Evolutionary conservation across 441 rosid species (phyloP).

Genomic region (Flueggea neowawraea): DNA sequence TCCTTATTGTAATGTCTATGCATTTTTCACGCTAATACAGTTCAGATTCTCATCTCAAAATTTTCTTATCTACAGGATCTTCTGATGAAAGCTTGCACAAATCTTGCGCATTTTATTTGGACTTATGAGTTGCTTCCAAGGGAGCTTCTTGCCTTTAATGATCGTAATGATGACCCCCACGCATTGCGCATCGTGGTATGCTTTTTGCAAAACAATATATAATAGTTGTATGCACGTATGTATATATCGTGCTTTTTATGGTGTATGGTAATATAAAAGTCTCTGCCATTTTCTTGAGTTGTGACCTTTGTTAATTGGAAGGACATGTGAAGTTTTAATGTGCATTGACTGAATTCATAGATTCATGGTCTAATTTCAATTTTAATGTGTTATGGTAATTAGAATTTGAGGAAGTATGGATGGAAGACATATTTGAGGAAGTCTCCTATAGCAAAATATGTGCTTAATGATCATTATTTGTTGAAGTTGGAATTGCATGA

Average conservation of each 20-base stretch:
- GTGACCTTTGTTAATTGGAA: too few relatives aligned
- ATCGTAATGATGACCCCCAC: conserved; percentile 97
- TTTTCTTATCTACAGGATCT: conserved; percentile 40
- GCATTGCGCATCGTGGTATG: too few relatives aligned
- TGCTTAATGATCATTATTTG: not conserved
- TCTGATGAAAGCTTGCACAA: conserved; percentile 63
- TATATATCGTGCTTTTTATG: conserved; percentile 1
- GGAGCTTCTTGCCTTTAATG: conserved; percentile 90
- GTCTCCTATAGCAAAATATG: too few relatives aligned
- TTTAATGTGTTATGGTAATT: too few relatives aligned
- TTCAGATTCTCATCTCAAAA: conserved; percentile 1
- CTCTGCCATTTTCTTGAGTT: too few relatives aligned
- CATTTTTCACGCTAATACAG: too few relatives aligned
- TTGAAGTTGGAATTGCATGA: not conserved
- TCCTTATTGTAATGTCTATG: not conserved
- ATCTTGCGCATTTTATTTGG: too few relatives aligned
- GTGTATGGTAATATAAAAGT: too few relatives aligned
- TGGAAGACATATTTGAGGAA: not conserved
- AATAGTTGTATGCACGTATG: conserved; percentile 63
- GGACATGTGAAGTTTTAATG: conserved; percentile 53
- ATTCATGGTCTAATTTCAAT: too few relatives aligned
- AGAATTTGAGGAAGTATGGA: too few relatives aligned
- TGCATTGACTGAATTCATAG: too few relatives aligned
- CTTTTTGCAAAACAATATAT: too few relatives aligned
- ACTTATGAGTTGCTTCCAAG: conserved; percentile 91